phyloP scores from a whole-genome alignment of 2,329 filamentous ascomycete genomes.

The Xylaria sp. region DNA sequence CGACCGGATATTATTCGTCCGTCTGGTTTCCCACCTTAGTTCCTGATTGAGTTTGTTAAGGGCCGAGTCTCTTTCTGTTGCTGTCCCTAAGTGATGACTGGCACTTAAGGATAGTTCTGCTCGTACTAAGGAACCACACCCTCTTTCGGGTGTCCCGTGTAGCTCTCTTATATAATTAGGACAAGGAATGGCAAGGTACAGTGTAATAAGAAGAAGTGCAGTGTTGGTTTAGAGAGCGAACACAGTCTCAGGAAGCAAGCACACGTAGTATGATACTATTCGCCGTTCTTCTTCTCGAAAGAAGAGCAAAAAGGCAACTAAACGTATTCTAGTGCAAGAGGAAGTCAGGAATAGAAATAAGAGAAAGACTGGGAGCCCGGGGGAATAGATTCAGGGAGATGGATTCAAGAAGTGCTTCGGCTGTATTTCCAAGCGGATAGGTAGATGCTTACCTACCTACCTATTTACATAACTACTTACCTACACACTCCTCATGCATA shows the following conservation, averaged over 20 bases:
- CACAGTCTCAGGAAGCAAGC: neutral
- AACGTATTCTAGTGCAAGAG: neutral
- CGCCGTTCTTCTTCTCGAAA: neutral
- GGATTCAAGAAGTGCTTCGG: neutral
- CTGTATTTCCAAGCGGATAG: neutral
- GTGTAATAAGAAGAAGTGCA: neutral
- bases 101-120: neutral
- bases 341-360: slow-evolving; percentile 17
- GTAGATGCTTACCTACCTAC: too few relatives aligned
- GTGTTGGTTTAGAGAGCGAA: slow-evolving; percentile 1
- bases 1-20: slow-evolving; percentile 6
- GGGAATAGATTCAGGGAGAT: neutral
- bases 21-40: neutral
- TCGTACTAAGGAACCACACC: neutral
- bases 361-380: neutral
- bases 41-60: neutral
- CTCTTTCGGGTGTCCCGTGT: neutral
- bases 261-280: neutral
- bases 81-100: neutral
- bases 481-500: neutral
- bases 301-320: neutral
- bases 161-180: neutral
- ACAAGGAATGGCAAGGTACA: neutral
- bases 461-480: too few relatives aligned
- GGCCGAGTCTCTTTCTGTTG: neutral